Percentiles rank a stretch among this genome's conserved stretches.
Evolutionary conservation across 768 basidiomycete species (phyloP).

Genomic region (Mycena alexandri): DNA sequence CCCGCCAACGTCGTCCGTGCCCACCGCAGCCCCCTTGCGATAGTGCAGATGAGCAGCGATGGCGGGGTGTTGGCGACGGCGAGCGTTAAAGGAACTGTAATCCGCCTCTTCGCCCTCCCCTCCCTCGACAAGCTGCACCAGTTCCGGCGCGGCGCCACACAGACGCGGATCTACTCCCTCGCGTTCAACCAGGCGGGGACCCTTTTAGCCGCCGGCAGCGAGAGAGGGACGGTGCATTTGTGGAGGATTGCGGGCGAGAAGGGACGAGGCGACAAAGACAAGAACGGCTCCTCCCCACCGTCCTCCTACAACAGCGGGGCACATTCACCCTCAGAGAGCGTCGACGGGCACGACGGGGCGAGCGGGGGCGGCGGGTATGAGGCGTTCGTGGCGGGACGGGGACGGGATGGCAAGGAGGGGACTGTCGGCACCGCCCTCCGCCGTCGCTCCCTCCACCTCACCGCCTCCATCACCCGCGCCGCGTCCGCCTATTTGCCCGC

Average conservation of each 20-base stretch:
- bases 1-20: slow-evolving; percentile 97
- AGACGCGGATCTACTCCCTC: slow-evolving; percentile 84
- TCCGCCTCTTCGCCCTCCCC: slow-evolving; percentile 93
- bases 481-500: slow-evolving; percentile 84
- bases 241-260: slow-evolving; percentile 47
- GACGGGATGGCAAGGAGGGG: slow-evolving; percentile 61
- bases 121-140: slow-evolving; percentile 95
- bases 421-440: slow-evolving; percentile 72
- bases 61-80: slow-evolving; percentile 95
- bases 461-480: slow-evolving; percentile 80
- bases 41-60: slow-evolving; percentile 85
- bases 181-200: slow-evolving; percentile 87
- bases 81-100: slow-evolving; percentile 80
- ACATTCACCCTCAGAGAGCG: slow-evolving; percentile 66
- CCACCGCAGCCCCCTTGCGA: slow-evolving; percentile 94
- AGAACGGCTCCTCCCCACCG: slow-evolving; percentile 2
- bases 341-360: slow-evolving; percentile 74
- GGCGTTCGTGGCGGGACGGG: slow-evolving; percentile 84
- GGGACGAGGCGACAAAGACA: slow-evolving; percentile 5
- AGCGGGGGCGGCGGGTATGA: slow-evolving; percentile 71
- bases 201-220: slow-evolving; percentile 90
- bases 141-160: slow-evolving; percentile 91
- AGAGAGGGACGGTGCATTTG: slow-evolving; percentile 96
- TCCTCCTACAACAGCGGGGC: slow-evolving; percentile 11
- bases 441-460: slow-evolving; percentile 79